A percentile compares a stretch with the other conserved stretches of the same genome.
Evolutionary conservation across 768 basidiomycete species (phyloP).

Genomic region (Hirschioporus abietinus): DNA sequence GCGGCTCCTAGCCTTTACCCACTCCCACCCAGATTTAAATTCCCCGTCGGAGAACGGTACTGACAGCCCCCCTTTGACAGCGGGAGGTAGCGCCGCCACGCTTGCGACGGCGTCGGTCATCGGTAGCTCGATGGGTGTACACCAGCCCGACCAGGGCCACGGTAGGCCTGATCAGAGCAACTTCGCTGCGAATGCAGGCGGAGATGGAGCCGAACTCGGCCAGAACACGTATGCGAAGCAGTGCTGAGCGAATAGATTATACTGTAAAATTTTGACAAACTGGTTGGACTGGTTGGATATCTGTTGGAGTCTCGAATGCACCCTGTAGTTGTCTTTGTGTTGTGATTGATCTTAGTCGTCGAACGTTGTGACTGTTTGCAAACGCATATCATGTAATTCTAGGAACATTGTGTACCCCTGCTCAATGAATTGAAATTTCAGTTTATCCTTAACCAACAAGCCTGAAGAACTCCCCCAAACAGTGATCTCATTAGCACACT

Average conservation of each 20-base stretch:
- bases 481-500: no score
- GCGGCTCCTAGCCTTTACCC: not conserved
- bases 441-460: not conserved
- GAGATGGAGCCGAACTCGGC: conserved; percentile 1
- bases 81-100: not conserved
- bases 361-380: not conserved
- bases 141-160: conserved; percentile 1
- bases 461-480: no score
- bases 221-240: conserved; percentile 4
- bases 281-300: no score
- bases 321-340: not conserved
- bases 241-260: not conserved
- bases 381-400: not conserved
- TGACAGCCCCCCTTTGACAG: not conserved
- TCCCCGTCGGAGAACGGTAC: not conserved
- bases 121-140: not conserved
- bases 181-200: not conserved
- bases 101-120: not conserved
- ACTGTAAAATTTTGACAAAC: no score
- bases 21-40: not conserved
- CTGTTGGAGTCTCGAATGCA: not conserved
- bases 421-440: not conserved
- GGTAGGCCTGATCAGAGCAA: conserved; percentile 1
- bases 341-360: not conserved
- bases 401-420: not conserved